Evolutionary conservation across 352 stramenopile genomes (phyloP).

Genomic region (Elongisporangium anandrum): DNA sequence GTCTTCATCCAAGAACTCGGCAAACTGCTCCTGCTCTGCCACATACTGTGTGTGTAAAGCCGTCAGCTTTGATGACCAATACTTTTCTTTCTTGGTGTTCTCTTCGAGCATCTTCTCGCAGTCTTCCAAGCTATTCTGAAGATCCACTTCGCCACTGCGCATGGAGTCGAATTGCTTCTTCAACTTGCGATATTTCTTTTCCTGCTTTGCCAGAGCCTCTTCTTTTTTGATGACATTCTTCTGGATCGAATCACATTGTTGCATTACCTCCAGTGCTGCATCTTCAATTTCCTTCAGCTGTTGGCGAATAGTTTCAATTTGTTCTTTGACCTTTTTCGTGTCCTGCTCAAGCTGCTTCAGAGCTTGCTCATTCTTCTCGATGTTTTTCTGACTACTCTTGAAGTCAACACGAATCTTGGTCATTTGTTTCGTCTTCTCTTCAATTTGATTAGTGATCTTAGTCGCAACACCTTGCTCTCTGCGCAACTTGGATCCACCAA

Average conservation of each 20-base stretch:
- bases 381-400: slow-evolving; percentile 79
- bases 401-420: slow-evolving; percentile 83
- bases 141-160: slow-evolving; percentile 90
- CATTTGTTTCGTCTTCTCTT: slow-evolving; percentile 88
- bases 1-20: slow-evolving; percentile 62
- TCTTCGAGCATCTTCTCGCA: slow-evolving; percentile 92
- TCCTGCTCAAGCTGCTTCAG: slow-evolving; percentile 74
- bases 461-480: slow-evolving; percentile 90
- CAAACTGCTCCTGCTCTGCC: slow-evolving; percentile 72
- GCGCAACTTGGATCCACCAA: slow-evolving; percentile 92
- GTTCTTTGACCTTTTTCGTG: slow-evolving; percentile 56
- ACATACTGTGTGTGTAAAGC: slow-evolving; percentile 57
- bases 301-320: slow-evolving; percentile 80
- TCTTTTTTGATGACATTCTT: slow-evolving; percentile 86
- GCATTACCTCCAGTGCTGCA: slow-evolving; percentile 87
- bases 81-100: slow-evolving; percentile 85
- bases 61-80: slow-evolving; percentile 79
- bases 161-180: slow-evolving; percentile 90
- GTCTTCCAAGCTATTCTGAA: slow-evolving; percentile 91
- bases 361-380: slow-evolving; percentile 58
- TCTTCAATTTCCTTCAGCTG: slow-evolving; percentile 93
- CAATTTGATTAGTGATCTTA: slow-evolving; percentile 80
- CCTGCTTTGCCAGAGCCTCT: slow-evolving; percentile 66
- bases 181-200: slow-evolving; percentile 80
- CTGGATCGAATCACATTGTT: slow-evolving; percentile 91